A percentile compares a stretch with the other conserved stretches of the same genome.
Evolutionary conservation across 192 early-diverging fungal species (phyloP).

Genomic region (Linnemannia zychae): DNA sequence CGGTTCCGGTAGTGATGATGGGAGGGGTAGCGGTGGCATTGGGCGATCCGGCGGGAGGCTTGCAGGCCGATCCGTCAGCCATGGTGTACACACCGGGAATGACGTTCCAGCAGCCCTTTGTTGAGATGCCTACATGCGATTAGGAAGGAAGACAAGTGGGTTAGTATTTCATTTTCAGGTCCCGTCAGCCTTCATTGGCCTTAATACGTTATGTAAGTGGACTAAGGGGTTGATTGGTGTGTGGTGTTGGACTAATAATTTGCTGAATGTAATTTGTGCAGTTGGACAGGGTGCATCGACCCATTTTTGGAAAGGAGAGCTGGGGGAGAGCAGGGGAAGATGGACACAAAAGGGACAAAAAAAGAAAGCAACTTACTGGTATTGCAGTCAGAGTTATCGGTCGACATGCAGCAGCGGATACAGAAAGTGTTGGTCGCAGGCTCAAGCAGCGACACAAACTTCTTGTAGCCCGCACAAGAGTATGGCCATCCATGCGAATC

Average conservation of each 20-base stretch:
- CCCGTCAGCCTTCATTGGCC: too few relatives aligned
- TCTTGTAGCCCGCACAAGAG: conserved; percentile 46
- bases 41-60: conserved; percentile 1
- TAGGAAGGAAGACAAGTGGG: too few relatives aligned
- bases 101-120: conserved; percentile 49
- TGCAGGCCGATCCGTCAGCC: conserved; percentile 29
- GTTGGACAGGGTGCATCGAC: conserved; percentile 9
- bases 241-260: too few relatives aligned
- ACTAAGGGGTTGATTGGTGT: neutral
- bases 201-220: neutral
- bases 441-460: conserved; percentile 62
- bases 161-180: neutral
- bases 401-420: conserved; percentile 56
- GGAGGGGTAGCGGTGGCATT: neutral
- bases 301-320: neutral
- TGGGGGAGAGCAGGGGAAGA: too few relatives aligned
- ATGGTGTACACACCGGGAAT: conserved; percentile 50
- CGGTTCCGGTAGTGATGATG: neutral
- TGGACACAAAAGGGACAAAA: neutral
- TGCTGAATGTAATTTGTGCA: neutral
- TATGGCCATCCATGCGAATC: conserved; percentile 57
- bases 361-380: conserved; percentile 31
- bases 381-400: conserved; percentile 25
- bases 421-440: conserved; percentile 59
- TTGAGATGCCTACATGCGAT: conserved; percentile 27